A percentile compares a stretch with the other conserved stretches of the same genome.
These are phyloP conservation scores for Sphagnum contortum DNA, from an alignment of 225 moss, liverwort and hornwort species.

Conservation along the genomic window DNA sequence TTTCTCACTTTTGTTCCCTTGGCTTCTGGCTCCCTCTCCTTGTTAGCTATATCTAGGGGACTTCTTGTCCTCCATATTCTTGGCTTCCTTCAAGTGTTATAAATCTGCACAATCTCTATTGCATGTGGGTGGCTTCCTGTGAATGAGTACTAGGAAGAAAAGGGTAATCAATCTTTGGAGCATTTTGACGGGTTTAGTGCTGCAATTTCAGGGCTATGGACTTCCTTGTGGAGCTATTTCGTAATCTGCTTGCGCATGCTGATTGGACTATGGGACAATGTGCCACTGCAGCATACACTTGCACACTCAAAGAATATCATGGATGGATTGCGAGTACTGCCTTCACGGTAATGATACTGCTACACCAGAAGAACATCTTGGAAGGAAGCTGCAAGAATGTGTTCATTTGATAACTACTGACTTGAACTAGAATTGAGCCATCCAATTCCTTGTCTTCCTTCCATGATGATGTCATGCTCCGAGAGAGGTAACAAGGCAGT, in stretches of 20 bases:
- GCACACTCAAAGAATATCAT: conserved; percentile 83
- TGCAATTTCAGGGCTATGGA: conserved; percentile 69
- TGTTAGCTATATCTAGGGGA: neutral
- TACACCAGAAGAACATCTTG: neutral
- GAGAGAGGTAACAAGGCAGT: too few relatives aligned
- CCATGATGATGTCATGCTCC: neutral
- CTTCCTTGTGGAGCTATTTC: conserved; percentile 90
- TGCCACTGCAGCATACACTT: conserved; percentile 63
- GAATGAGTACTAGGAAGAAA: neutral
- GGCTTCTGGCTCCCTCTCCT: too few relatives aligned
- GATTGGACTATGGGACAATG: conserved; percentile 96
- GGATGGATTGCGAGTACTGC: conserved; percentile 98
- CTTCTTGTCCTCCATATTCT: neutral
- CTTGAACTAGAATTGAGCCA: neutral
- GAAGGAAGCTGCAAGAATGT: neutral
- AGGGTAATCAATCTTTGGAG: neutral
- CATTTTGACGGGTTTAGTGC: neutral
- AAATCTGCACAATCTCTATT: neutral
- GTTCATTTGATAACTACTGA: neutral
- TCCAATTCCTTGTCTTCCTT: neutral
- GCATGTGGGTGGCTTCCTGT: neutral
- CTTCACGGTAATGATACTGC: conserved; percentile 42
- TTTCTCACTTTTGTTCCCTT: neutral
- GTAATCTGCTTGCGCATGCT: conserved; percentile 55
- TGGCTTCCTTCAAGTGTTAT: neutral